Base-by-base conservation (phyloP, 2,329 filamentous ascomycete species). In the Whalleya microplaca region DNA sequence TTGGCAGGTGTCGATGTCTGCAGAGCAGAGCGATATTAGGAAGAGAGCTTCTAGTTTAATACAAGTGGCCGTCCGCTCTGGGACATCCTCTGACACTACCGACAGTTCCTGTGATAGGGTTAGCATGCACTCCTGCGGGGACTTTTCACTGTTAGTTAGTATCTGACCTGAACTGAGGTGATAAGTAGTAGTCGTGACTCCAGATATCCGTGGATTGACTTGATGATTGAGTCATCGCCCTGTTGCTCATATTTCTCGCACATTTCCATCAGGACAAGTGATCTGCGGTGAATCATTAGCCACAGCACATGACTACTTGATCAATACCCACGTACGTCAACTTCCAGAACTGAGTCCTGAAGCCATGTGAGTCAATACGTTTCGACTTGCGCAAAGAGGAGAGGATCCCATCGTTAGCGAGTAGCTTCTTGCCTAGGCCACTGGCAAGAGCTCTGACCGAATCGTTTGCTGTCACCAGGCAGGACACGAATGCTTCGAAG, bases 1-100 rank as follows among this genome's bases (percentile, higher is more conserved):
- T 62, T 86, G 85, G 65, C 87, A 89, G 7, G 80, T 84, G 45
- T 87, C 84, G 37, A 89, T 81, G 56, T 87, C 84, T 6, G 84
- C 78, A 16, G 86, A 88, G 66, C 86, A 89, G 7, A 89, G 76
- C 1, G 84, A 82, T 9, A 88, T 80, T 4, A 90, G 72, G 41
- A 89, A 79, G 1, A 84, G 76, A 0, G 84, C 87, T 71, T 90
- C 87, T 3, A 86, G 75, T 63, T 80, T 84, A 6, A 78, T 80
- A 3, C 78, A 79, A 14, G 82, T 78, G 16, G 76, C 74, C 21
- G 76, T 76, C 29, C 84, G 77, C 62, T 88, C 83, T 1, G 79
- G 72, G 19, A 84, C 75, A 43, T 86, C 84, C 43, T 80, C 78
- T 1, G 80, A 73, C 8, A 85, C 69, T 44, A 82, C 78, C 12